A percentile compares a stretch with the other conserved stretches of the same genome.
These are phyloP conservation scores for Quercus glauca DNA, from an alignment of 306 rosid species.

Conservation along the genomic window DNA sequence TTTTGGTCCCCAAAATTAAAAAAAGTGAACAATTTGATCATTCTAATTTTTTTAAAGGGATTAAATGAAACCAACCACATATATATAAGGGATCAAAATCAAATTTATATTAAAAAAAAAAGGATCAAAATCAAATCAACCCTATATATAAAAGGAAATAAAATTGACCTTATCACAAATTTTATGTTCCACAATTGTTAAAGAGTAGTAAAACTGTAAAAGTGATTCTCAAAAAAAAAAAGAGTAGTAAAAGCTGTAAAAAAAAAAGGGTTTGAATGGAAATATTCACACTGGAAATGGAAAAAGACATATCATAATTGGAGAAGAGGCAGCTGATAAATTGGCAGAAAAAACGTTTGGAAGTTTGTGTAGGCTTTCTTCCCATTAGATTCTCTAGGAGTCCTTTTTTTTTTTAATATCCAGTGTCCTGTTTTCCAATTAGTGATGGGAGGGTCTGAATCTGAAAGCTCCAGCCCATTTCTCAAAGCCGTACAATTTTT, in stretches of 20 bases:
- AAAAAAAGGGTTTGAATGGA: neutral
- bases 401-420: constrained; percentile 14
- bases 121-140: too few relatives aligned
- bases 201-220: neutral
- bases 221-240: too few relatives aligned
- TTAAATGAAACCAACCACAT: too few relatives aligned
- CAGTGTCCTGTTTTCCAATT: constrained; percentile 20
- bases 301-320: constrained; percentile 8
- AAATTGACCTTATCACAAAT: too few relatives aligned
- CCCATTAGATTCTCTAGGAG: constrained; percentile 46
- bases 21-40: too few relatives aligned
- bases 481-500: constrained; percentile 39
- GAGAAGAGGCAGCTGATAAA: constrained; percentile 7
- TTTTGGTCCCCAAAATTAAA: too few relatives aligned
- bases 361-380: constrained; percentile 30
- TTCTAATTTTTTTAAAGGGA: too few relatives aligned
- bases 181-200: neutral
- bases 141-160: too few relatives aligned
- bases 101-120: too few relatives aligned
- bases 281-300: neutral
- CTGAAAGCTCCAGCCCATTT: constrained; percentile 35
- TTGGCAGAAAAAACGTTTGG: constrained; percentile 17
- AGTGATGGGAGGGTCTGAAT: constrained; percentile 18
- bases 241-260: neutral
- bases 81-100: too few relatives aligned